phyloP scores from a whole-genome alignment of 176 grass and related monocot genomes.

The Aegilops umbellulata region DNA sequence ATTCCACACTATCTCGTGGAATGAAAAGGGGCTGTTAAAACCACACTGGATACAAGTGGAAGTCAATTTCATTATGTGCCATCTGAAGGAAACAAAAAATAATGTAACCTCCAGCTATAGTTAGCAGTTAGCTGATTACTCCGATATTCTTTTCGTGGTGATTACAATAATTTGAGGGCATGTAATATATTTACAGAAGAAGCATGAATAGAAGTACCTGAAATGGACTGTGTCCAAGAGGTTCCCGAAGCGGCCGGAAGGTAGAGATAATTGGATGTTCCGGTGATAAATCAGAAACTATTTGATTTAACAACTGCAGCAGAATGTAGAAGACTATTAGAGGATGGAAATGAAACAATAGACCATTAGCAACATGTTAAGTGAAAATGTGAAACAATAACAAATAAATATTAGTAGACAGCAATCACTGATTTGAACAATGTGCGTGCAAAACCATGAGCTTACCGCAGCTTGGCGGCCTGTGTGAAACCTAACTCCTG shows the following conservation, averaged over 20 bases:
- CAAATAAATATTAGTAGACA: background rate
- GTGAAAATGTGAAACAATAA: background rate
- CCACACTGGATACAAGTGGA: background rate
- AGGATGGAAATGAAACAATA: constrained; percentile 20
- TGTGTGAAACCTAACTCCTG: constrained; percentile 89
- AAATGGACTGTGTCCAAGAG: constrained; percentile 88
- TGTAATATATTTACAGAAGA: constrained; percentile 13
- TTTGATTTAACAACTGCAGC: constrained; percentile 93
- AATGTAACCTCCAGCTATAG: background rate
- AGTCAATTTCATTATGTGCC: background rate
- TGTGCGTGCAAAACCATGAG: constrained; percentile 1
- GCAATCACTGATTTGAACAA: background rate
- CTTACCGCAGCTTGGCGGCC: constrained; percentile 97
- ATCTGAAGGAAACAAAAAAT: background rate
- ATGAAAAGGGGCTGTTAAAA: background rate
- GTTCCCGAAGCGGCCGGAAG: constrained; percentile 82
- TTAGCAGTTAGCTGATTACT: background rate
- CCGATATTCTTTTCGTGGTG: background rate
- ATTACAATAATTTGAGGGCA: background rate
- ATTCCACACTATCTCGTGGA: background rate
- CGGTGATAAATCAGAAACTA: constrained; percentile 86
- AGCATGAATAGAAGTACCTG: constrained; percentile 55
- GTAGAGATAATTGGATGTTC: constrained; percentile 81
- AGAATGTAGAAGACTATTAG: constrained; percentile 20
- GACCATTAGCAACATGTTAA: background rate